These are phyloP conservation scores for Carex sylvatica DNA, from an alignment of 202 grass and related monocot genomes.

Conservation along the genomic window DNA sequence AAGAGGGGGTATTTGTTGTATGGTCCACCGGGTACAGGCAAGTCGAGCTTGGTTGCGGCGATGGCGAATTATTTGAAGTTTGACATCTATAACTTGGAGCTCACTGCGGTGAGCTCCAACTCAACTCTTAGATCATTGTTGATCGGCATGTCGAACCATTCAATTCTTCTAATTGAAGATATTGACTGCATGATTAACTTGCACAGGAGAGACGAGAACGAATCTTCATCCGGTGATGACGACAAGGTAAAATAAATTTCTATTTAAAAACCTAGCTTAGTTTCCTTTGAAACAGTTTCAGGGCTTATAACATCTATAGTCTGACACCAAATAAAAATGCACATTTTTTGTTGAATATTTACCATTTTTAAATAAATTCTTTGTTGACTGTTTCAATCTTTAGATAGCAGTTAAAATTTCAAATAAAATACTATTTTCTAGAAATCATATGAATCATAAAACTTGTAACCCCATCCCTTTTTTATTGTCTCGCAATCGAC, in stretches of 20 bases:
- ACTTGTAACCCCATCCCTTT: too few species aligned
- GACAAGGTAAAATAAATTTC: constrained; percentile 39
- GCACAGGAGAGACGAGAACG: constrained; percentile 29
- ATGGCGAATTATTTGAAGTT: constrained; percentile 89
- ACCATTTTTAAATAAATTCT: too few species aligned
- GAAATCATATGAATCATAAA: too few species aligned
- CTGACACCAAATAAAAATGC: not conserved
- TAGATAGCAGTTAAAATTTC: too few species aligned
- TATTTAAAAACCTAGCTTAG: not conserved
- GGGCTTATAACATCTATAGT: not conserved
- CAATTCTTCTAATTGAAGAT: constrained; percentile 79
- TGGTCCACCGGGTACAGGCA: constrained; percentile 76
- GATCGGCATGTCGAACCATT: constrained; percentile 47
- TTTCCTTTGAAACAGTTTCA: not conserved
- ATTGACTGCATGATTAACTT: constrained; percentile 58
- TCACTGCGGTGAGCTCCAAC: constrained; percentile 43
- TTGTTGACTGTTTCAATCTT: too few species aligned
- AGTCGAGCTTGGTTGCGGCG: constrained; percentile 77
- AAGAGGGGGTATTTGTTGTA: constrained; percentile 77
- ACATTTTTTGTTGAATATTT: not conserved
- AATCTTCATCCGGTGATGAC: constrained; percentile 18
- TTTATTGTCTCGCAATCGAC: too few species aligned
- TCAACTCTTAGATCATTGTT: constrained; percentile 45
- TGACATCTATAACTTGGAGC: constrained; percentile 79
- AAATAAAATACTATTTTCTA: too few species aligned